Percentiles rank a stretch among this genome's conserved stretches.
phyloP scores from a whole-genome alignment of 2,329 filamentous ascomycete genomes.

The Beauveria medogensis region DNA sequence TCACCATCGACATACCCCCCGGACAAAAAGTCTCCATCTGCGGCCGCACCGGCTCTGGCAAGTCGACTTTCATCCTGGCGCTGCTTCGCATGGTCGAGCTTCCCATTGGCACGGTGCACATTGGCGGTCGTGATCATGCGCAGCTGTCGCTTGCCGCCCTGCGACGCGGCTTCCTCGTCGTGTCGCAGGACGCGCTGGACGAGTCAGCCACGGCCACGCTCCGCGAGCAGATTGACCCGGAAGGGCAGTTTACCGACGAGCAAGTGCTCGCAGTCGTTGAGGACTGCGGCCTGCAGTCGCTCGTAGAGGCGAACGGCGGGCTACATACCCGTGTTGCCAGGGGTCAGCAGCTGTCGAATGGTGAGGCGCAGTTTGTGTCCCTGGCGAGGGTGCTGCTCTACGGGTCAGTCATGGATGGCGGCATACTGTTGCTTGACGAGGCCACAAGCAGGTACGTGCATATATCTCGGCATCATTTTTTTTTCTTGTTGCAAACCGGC shows the following conservation, averaged over 20 bases:
- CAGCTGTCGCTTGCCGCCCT: neutral
- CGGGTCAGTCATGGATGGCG: neutral
- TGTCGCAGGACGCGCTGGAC: neutral
- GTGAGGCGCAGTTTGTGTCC: neutral
- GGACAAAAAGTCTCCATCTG: slow-evolving; percentile 1
- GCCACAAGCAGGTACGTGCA: neutral
- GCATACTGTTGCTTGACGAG: neutral
- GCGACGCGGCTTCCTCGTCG: neutral
- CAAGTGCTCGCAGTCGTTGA: neutral
- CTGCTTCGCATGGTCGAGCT: neutral
- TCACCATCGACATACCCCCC: neutral
- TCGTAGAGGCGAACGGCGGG: neutral
- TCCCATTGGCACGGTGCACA: neutral
- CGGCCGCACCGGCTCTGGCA: slow-evolving; percentile 4
- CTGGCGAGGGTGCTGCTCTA: neutral
- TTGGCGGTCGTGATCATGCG: neutral
- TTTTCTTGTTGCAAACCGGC: no score
- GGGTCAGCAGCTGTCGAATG: neutral
- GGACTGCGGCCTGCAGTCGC: neutral
- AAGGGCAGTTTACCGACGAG: neutral
- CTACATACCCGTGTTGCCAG: neutral
- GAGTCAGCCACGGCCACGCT: neutral
- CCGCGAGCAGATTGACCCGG: neutral
- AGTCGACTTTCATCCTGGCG: neutral
- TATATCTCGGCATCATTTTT: no score